Conservation (phyloP, 805 yeast species). For the Yarrowia alimentaria region DNA sequence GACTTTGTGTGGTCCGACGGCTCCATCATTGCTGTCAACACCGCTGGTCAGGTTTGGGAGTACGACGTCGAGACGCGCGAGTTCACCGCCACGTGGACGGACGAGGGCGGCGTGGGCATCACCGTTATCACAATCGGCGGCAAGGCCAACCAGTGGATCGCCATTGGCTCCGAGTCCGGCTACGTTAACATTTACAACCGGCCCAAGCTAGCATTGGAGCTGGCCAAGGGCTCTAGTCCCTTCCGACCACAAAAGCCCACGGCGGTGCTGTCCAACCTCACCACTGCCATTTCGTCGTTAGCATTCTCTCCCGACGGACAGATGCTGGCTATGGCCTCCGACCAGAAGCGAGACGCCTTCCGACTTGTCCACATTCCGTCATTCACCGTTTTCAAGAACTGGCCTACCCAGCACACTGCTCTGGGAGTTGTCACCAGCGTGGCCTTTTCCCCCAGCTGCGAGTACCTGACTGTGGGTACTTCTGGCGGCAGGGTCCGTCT, state of each 20-base stretch:
- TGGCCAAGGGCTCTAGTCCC: conserved; percentile 39
- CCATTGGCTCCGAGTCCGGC: conserved; percentile 86
- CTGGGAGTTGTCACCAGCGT: conserved; percentile 87
- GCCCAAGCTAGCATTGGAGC: conserved; percentile 32
- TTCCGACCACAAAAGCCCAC: conserved; percentile 23
- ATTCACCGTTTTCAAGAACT: conserved; percentile 81
- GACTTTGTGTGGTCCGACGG: conserved; percentile 70
- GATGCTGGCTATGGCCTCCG: conserved; percentile 76
- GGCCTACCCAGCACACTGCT: conserved; percentile 98
- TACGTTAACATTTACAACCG: conserved; percentile 80
- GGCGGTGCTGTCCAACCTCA: conserved; percentile 70
- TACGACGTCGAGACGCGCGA: conserved; percentile 55
- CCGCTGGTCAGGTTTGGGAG: conserved; percentile 88
- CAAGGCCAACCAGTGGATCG: conserved; percentile 69
- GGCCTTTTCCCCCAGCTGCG: conserved; percentile 74
- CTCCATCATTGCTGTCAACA: conserved; percentile 60
- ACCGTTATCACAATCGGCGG: conserved; percentile 78
- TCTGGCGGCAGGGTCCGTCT: conserved; percentile 86
- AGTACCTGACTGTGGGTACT: conserved; percentile 84
- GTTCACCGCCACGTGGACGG: conserved; percentile 72
- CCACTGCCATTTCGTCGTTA: conserved; percentile 73
- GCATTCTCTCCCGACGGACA: conserved; percentile 87
- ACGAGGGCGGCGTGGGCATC: conserved; percentile 79
- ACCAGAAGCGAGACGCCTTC: conserved; percentile 81
- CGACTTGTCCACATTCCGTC: conserved; percentile 84